Evolutionary conservation across 179 eudicot species (phyloP).

Genomic region (Sideroxylon spinosum): DNA sequence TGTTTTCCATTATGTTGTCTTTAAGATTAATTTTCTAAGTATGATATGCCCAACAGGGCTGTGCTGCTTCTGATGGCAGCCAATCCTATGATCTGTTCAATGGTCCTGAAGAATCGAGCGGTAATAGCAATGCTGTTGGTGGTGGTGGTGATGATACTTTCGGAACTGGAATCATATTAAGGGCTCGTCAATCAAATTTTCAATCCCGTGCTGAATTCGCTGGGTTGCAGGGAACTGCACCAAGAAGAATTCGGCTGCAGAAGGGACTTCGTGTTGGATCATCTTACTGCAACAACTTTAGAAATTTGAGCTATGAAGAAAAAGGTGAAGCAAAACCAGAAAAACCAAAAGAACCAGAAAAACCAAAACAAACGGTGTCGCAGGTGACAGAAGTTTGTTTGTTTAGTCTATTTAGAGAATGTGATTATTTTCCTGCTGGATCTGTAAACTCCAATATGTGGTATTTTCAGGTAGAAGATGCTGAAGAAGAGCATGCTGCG

Average conservation of each 20-base stretch:
- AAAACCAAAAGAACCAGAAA: too few species aligned
- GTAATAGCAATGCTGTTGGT: slow-evolving; percentile 22
- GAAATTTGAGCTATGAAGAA: slow-evolving; percentile 12
- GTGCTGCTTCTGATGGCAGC: slow-evolving; percentile 14
- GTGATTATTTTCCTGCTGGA: not conserved
- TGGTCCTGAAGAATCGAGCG: slow-evolving; percentile 13
- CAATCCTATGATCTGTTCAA: slow-evolving; percentile 6
- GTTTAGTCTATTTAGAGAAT: not conserved
- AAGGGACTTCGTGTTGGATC: slow-evolving; percentile 16
- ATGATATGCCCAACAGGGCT: too few species aligned
- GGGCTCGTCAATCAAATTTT: slow-evolving; percentile 26
- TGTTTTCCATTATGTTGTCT: too few species aligned
- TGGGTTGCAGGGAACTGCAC: slow-evolving; percentile 58
- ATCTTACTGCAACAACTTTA: not conserved
- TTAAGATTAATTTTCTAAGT: too few species aligned
- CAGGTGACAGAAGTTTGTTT: slow-evolving; percentile 16
- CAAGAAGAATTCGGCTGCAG: slow-evolving; percentile 26
- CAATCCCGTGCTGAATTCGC: slow-evolving; percentile 16
- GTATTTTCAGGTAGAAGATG: slow-evolving; percentile 16
- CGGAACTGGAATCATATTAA: slow-evolving; percentile 48
- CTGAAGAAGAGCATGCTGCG: not conserved
- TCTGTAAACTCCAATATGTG: not conserved
- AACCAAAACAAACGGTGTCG: slow-evolving; percentile 4
- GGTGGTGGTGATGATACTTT: slow-evolving; percentile 12
- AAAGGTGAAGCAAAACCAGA: slow-evolving; percentile 10